These are phyloP conservation scores for Exsudoporus frostii DNA, from an alignment of 768 basidiomycete genomes.

Conservation along the genomic window DNA sequence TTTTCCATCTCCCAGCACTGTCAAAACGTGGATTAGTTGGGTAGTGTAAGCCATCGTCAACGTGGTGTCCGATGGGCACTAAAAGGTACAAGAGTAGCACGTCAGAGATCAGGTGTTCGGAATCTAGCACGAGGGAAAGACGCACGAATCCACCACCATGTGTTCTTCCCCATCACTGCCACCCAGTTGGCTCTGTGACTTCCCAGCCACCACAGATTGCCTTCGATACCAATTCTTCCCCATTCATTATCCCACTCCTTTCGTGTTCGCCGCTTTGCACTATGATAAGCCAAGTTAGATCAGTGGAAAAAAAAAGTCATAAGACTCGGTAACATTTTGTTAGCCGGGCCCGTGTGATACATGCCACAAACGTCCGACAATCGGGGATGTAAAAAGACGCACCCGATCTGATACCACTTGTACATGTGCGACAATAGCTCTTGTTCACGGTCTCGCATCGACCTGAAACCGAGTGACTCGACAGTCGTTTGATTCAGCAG, in stretches of 20 bases:
- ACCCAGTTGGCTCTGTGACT: constrained; percentile 63
- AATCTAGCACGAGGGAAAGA: constrained; percentile 14
- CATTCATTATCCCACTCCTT: constrained; percentile 75
- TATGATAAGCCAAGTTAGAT: constrained; percentile 24
- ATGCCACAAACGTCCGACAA: neutral
- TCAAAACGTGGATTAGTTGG: constrained; percentile 74
- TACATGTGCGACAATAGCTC: constrained; percentile 47
- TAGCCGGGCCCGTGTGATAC: neutral
- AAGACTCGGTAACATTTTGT: neutral
- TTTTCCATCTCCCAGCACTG: constrained; percentile 59
- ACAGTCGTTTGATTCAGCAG: constrained; percentile 71
- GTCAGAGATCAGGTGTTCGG: neutral
- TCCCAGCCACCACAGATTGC: constrained; percentile 86
- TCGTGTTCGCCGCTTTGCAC: constrained; percentile 46
- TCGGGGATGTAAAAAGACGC: constrained; percentile 22
- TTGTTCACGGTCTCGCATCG: constrained; percentile 65
- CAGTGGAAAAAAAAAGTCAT: neutral
- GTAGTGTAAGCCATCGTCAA: constrained; percentile 60
- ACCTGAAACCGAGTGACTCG: constrained; percentile 60
- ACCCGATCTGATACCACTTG: constrained; percentile 55
- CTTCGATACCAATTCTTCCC: constrained; percentile 72
- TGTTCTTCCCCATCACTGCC: constrained; percentile 72
- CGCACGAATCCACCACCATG: constrained; percentile 79
- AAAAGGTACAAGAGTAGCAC: constrained; percentile 4
- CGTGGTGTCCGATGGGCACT: constrained; percentile 52